Base-by-base conservation (phyloP, 257 asterid genomes). In the Vinca minor region DNA sequence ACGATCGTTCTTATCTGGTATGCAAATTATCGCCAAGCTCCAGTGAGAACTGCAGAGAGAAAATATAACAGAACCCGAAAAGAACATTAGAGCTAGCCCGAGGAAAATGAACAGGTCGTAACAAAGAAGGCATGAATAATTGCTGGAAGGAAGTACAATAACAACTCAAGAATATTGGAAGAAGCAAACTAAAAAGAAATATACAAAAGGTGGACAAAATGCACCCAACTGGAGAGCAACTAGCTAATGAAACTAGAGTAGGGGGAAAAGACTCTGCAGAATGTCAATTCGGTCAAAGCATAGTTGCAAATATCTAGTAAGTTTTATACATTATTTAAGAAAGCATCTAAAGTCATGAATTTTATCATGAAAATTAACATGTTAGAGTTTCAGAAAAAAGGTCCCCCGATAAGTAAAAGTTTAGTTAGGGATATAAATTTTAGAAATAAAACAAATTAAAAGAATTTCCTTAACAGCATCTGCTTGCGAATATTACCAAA, bases 21-120 rank as follows among this genome's bases (percentile, higher is more conserved):
- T 84, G 74, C 95, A 87, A 63, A 93, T 85, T 71, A 89, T 87
- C 71, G 79, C 82, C 96, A 93, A 83, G 84, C 99, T 93, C 99
- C 99, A 93, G 76, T 93, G 99, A 34, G 18, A 76, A 63, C 99
- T 93, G 84, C 67, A 73, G 38, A 20, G 13, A 11, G 59, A 49
- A 66, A 34, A 62, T 65, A 67, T 29, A 65, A 61, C 69, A 73
- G 73, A 59, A 44, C 17, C 0, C 7, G 67, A 64, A 69, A 78
- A 53, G 46, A 66, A 42, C 41, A 60, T 34, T 55, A 71, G 73
- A 60, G 59, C 13, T 0, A 3, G 68, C 53, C 58, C 59, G 68
- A 78, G 49, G 47, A 66, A 44, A 35, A 61, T 48, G 53, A 63
- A 46, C 54, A 62, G 64, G 71, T 58, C 29, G n/a, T n/a, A 63